phyloP scores from a whole-genome alignment of 176 grass and related monocot genomes.

The Hordeum marinum region DNA sequence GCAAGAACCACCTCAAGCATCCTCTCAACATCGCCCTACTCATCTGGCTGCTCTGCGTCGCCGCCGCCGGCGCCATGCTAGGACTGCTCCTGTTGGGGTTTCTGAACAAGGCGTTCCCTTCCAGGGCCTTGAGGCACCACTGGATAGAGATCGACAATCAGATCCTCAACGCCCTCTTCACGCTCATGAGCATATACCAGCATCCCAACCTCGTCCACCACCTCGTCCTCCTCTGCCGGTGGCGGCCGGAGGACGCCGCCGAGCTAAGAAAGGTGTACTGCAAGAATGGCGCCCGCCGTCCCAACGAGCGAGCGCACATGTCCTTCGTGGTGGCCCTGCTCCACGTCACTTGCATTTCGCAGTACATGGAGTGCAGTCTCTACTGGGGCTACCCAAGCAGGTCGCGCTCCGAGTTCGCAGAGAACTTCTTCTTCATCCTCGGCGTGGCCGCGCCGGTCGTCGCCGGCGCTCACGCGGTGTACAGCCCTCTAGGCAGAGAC shows the following conservation, averaged over 20 bases:
- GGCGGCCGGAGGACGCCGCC: slow-evolving; percentile 34
- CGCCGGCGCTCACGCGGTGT: slow-evolving; percentile 46
- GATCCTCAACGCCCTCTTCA: slow-evolving; percentile 85
- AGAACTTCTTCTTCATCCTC: slow-evolving; percentile 59
- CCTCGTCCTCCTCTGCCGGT: slow-evolving; percentile 49
- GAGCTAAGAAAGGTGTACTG: slow-evolving; percentile 69
- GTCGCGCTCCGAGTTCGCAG: slow-evolving; percentile 54
- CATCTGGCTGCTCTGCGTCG: slow-evolving; percentile 73
- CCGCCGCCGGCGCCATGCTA: slow-evolving; percentile 52
- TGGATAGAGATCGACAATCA: slow-evolving; percentile 97
- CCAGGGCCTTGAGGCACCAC: slow-evolving; percentile 43
- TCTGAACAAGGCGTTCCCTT: slow-evolving; percentile 57
- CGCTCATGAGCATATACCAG: slow-evolving; percentile 87
- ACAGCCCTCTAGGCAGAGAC: slow-evolving; percentile 75
- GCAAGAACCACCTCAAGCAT: slow-evolving; percentile 64
- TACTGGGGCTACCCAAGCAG: slow-evolving; percentile 60
- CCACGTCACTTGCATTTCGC: slow-evolving; percentile 64
- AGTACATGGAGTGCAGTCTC: slow-evolving; percentile 57
- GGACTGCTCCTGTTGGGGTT: slow-evolving; percentile 65
- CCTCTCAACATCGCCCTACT: slow-evolving; percentile 76
- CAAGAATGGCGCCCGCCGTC: slow-evolving; percentile 50
- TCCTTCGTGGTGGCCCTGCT: slow-evolving; percentile 66
- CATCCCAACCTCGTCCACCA: slow-evolving; percentile 69
- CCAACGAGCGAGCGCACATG: slow-evolving; percentile 57
- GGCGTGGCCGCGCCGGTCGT: slow-evolving; percentile 44